phyloP scores from a whole-genome alignment of 2,329 filamentous ascomycete species.

The Cercospora sp. region DNA sequence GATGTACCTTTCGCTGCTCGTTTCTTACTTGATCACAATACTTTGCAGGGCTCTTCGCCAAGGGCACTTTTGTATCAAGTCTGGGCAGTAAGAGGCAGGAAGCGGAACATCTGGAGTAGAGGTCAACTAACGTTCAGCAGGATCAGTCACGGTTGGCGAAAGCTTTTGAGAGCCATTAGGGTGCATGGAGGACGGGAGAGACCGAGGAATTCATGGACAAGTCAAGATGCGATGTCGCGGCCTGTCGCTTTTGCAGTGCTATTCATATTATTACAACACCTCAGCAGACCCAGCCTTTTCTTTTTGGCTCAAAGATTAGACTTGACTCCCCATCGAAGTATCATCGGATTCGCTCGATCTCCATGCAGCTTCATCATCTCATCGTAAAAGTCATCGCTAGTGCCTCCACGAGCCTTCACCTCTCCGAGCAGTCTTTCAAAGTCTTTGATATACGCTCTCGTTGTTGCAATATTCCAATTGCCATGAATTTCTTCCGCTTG shows the following conservation, averaged over 20 bases:
- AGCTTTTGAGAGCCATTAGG: background rate
- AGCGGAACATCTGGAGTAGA: too few relatives aligned
- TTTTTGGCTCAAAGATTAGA: background rate
- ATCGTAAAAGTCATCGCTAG: background rate
- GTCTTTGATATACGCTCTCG: slow-evolving; percentile 15
- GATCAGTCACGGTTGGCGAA: background rate
- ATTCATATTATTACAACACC: too few relatives aligned
- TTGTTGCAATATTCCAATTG: slow-evolving; percentile 2
- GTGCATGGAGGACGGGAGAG: too few relatives aligned
- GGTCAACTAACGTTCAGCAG: background rate
- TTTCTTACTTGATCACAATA: background rate
- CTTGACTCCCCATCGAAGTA: background rate
- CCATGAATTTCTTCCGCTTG: slow-evolving; percentile 15
- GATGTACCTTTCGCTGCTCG: background rate
- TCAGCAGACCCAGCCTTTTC: too few relatives aligned
- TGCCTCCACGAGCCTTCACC: background rate
- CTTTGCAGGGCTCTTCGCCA: background rate
- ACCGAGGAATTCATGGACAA: too few relatives aligned
- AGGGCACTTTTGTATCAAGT: background rate
- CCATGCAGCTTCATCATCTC: background rate
- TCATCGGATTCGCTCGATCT: background rate
- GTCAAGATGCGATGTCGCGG: too few relatives aligned
- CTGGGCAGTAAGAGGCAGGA: background rate
- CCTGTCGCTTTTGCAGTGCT: too few relatives aligned
- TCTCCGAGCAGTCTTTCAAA: slow-evolving; percentile 8